Evolutionary conservation across 768 basidiomycete species (phyloP), one percentile per base, ranked within the genome.

Genomic region (Leccinellum rugosiceps): DNA sequence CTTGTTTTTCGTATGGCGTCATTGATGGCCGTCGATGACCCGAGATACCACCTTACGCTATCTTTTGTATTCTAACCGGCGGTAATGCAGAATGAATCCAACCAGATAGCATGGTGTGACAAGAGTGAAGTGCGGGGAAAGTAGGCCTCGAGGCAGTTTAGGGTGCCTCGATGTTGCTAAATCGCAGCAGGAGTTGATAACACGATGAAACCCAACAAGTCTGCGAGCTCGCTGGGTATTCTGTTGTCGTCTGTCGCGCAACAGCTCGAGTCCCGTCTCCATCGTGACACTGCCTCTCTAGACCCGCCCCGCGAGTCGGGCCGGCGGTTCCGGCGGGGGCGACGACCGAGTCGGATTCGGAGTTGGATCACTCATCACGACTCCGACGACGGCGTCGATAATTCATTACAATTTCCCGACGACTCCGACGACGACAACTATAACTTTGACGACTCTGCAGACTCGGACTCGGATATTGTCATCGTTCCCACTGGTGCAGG

Each of bases 231-330:
- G 23, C 21, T 45, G 23, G n/a, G 43, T 26, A 35, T 41, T 30
- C 52, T 68, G 52, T 53, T 63, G 56, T 63, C 66, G 46, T 55
- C 61, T 58, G 57, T 66, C 56, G 63, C 63, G 53, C 65, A 68
- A 25, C 63, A 65, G 47, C 57, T 68, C 4, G 65, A 65, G 21
- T 66, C 63, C 6, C 65, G 58, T 45, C 63, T 68, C 46, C 49
- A 52, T n/a, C 56, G 32, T 14, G 32, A 35, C 17, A 35, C 17
- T 43, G 41, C 11, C 38, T 38, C 38, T n/a, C 9, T 38, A 10
- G 38, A 17, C 17, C 17, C 35, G 28, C 28, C 28, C 17, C n/a
- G n/a, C n/a, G n/a, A 19, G n/a, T 43, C 41, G 41, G 41, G 41
- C 41, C 41, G 41, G 41, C 41, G 41, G 41, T 11, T 19, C 41